phyloP scores from a whole-genome alignment of 176 grass and related monocot genomes.

The Thinopyrum elongatum region DNA sequence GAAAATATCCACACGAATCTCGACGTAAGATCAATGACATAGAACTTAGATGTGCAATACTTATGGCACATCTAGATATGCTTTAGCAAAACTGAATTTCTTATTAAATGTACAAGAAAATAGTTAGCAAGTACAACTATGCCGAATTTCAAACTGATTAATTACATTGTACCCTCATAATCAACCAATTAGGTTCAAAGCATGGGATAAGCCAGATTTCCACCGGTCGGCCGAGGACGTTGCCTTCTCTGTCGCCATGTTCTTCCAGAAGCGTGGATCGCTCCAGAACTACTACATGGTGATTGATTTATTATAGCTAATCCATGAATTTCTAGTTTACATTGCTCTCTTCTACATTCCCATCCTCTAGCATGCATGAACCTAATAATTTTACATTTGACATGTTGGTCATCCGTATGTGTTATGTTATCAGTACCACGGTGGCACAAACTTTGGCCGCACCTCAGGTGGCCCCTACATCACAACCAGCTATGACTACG shows the following conservation, averaged over 20 bases:
- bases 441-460: slow-evolving; percentile 83
- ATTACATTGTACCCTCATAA: background rate
- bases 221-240: slow-evolving; percentile 62
- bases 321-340: background rate
- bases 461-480: slow-evolving; percentile 84
- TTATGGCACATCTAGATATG: no score
- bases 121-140: background rate
- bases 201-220: slow-evolving; percentile 70
- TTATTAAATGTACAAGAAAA: background rate
- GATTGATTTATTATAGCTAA: background rate
- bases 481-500: slow-evolving; percentile 81
- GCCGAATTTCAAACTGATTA: background rate
- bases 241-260: slow-evolving; percentile 68
- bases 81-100: no score
- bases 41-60: no score
- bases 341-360: background rate
- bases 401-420: no score
- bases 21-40: no score
- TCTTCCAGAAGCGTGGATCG: slow-evolving; percentile 72
- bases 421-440: slow-evolving; percentile 90
- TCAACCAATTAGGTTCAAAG: slow-evolving; percentile 54
- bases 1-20: no score
- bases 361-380: background rate
- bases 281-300: slow-evolving; percentile 91
- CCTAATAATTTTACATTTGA: background rate